Conservation (phyloP, 441 rosid genomes). For the Erysimum pusillum region DNA sequence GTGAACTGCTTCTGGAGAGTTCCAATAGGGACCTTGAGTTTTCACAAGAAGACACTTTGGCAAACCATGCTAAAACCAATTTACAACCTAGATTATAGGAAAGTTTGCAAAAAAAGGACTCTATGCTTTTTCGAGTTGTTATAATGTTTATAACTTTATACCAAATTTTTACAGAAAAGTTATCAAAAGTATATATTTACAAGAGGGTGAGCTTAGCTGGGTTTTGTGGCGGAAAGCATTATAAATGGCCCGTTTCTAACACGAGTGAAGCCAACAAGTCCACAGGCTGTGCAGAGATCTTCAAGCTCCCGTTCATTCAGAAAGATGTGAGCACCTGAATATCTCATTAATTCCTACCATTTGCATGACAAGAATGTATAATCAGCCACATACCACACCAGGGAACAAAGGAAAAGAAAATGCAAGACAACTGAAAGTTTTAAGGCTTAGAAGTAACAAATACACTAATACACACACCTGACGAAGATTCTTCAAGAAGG, state of each 20-base stretch:
- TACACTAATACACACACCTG: constrained; percentile 52
- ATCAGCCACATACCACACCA: constrained; percentile 31
- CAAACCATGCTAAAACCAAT: constrained; percentile 17
- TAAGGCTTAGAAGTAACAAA: constrained; percentile 8
- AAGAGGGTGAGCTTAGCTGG: constrained; percentile 47
- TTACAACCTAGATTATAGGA: constrained; percentile 22
- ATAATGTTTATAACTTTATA: constrained; percentile 22
- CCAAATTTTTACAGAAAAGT: constrained; percentile 10
- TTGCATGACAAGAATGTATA: constrained; percentile 20
- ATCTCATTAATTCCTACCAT: constrained; percentile 55
- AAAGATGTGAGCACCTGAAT: constrained; percentile 61
- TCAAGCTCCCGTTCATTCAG: constrained; percentile 69
- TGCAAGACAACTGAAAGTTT: constrained; percentile 3
- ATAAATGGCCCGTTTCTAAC: constrained; percentile 66
- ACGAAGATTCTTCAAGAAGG: constrained; percentile 58
- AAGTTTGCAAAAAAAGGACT: constrained; percentile 7
- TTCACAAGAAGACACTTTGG: constrained; percentile 25
- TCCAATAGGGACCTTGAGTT: constrained; percentile 29
- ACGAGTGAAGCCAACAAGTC: constrained; percentile 67
- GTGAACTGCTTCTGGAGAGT: constrained; percentile 49
- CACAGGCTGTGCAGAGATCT: constrained; percentile 79
- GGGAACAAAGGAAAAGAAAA: not conserved
- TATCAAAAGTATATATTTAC: not conserved
- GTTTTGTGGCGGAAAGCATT: constrained; percentile 81
- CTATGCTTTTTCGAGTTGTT: constrained; percentile 33